A percentile compares a stretch with the other conserved stretches of the same genome.
These are phyloP conservation scores for Ammopiptanthus mongolicus DNA, from an alignment of 306 rosid species.

Conservation along the genomic window DNA sequence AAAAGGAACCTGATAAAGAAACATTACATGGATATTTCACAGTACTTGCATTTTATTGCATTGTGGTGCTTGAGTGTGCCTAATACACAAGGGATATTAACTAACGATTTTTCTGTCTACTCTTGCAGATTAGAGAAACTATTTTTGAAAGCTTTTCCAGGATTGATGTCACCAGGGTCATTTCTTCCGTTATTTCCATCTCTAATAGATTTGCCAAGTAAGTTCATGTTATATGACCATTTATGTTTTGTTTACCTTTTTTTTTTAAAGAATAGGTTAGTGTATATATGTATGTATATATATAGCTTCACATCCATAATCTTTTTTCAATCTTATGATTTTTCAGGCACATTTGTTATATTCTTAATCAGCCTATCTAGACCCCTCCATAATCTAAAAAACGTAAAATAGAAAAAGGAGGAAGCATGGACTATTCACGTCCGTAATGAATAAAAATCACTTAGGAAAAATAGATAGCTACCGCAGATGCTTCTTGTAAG, in stretches of 20 bases:
- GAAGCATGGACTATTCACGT: background rate
- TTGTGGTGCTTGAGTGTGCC: background rate
- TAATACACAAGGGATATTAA: slow-evolving; percentile 1
- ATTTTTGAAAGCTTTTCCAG: slow-evolving; percentile 68
- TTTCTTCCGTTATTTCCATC: slow-evolving; percentile 80
- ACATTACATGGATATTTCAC: background rate
- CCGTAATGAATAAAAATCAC: background rate
- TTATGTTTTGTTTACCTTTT: background rate
- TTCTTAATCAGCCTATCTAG: background rate
- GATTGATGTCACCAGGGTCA: slow-evolving; percentile 82
- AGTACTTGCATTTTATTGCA: background rate
- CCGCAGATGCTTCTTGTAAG: background rate
- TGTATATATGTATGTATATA: background rate
- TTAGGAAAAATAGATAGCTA: background rate
- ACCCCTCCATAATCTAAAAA: background rate
- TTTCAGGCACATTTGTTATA: background rate
- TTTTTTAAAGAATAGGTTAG: background rate
- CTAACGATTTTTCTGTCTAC: background rate
- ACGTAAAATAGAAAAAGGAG: background rate
- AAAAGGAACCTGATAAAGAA: background rate
- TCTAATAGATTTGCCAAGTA: slow-evolving; percentile 87
- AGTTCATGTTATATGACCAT: slow-evolving; percentile 26
- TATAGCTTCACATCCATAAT: background rate
- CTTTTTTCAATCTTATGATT: background rate
- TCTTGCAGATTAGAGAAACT: slow-evolving; percentile 68